Percentiles rank a stretch among this genome's conserved stretches.
Conservation (phyloP, 306 rosid species). For the Heteromeles arbutifolia region DNA sequence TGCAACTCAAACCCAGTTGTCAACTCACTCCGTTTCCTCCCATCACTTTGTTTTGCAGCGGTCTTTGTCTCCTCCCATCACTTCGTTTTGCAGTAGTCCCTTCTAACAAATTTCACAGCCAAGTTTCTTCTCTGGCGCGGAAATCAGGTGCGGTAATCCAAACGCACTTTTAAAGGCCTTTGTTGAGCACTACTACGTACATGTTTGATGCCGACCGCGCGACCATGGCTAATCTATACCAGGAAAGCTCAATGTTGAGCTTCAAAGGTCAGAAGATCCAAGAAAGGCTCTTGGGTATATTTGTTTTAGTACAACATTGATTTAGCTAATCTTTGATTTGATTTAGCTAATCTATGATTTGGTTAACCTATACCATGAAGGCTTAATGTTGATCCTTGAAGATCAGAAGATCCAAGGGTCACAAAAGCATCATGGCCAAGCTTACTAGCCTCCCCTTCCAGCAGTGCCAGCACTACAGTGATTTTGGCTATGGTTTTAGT, state of each 20-base stretch:
- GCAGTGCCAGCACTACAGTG: conserved; percentile 74
- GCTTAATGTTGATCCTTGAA: conserved; percentile 84
- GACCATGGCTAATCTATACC: conserved; percentile 42
- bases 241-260: conserved; percentile 72
- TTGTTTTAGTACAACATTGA: too few relatives aligned
- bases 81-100: not conserved
- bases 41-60: not conserved
- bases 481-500: too few relatives aligned
- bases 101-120: not conserved
- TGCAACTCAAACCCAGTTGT: too few relatives aligned
- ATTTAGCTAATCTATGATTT: conserved; percentile 1
- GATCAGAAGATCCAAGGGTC: conserved; percentile 90
- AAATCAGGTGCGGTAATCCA: conserved; percentile 37
- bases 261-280: conserved; percentile 91
- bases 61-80: not conserved
- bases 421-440: conserved; percentile 56
- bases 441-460: conserved; percentile 81
- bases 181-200: conserved; percentile 76
- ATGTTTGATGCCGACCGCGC: conserved; percentile 59
- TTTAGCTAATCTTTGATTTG: too few relatives aligned
- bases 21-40: not conserved
- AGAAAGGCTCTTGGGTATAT: conserved; percentile 17
- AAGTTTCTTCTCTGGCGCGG: not conserved
- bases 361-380: conserved; percentile 57
- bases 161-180: conserved; percentile 72